phyloP scores from a whole-genome alignment of 176 grass and related monocot genomes.

The Carex scoparia region DNA sequence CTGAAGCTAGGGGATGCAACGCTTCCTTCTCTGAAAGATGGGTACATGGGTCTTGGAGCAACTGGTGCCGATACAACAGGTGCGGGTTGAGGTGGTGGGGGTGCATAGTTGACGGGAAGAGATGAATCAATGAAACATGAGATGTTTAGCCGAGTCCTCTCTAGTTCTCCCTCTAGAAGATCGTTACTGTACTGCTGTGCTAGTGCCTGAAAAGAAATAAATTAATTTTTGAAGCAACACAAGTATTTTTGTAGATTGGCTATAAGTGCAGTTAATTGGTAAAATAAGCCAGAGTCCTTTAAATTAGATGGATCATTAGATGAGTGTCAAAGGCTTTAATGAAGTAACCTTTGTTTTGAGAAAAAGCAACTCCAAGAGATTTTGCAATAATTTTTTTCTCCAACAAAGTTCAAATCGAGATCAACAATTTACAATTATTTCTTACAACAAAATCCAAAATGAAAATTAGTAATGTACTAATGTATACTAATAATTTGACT shows the following conservation, averaged over 20 bases:
- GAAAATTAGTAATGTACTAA: background rate
- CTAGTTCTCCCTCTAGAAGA: slow-evolving; percentile 76
- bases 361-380: background rate
- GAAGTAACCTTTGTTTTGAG: background rate
- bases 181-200: slow-evolving; percentile 73
- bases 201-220: slow-evolving; percentile 40
- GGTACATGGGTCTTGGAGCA: slow-evolving; percentile 17
- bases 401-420: background rate
- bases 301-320: background rate
- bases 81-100: slow-evolving; percentile 42
- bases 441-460: background rate
- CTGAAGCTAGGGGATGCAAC: slow-evolving; percentile 65
- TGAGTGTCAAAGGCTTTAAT: background rate
- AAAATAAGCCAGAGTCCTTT: background rate
- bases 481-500: background rate
- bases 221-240: background rate
- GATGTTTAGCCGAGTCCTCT: slow-evolving; percentile 87
- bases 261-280: background rate
- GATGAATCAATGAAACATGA: slow-evolving; percentile 84
- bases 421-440: background rate
- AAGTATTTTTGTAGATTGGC: background rate
- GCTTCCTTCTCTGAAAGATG: slow-evolving; percentile 28
- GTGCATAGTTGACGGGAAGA: slow-evolving; percentile 32
- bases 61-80: slow-evolving; percentile 28
- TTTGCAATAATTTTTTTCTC: background rate